Conservation (phyloP, 176 grass and related monocot species). For the Metroxylon sagu region DNA sequence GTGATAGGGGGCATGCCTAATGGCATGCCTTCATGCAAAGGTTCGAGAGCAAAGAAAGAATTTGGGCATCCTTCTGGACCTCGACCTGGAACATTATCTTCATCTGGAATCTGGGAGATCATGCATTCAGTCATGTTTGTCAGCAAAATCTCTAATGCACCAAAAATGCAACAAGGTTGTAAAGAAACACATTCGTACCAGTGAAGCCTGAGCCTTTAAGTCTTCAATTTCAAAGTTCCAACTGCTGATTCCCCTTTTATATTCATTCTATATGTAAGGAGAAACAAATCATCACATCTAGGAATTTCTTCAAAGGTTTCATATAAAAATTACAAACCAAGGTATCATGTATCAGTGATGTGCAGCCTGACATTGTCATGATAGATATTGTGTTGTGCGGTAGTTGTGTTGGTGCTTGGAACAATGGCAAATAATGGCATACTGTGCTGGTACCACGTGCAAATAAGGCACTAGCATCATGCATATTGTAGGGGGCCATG, state of each 20-base stretch:
- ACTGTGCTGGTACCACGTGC: no score
- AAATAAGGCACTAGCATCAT: no score
- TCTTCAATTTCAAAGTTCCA: slow-evolving; percentile 97
- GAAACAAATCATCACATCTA: neutral
- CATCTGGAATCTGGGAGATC: slow-evolving; percentile 47
- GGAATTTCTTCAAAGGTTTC: no score
- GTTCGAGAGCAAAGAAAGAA: slow-evolving; percentile 43
- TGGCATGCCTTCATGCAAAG: slow-evolving; percentile 40
- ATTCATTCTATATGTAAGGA: slow-evolving; percentile 59
- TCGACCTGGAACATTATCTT: slow-evolving; percentile 43
- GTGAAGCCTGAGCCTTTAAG: slow-evolving; percentile 75
- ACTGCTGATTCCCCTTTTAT: slow-evolving; percentile 90
- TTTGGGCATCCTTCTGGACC: slow-evolving; percentile 31
- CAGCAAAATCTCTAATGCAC: neutral
- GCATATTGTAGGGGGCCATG: no score
- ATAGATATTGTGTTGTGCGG: no score
- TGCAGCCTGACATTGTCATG: no score
- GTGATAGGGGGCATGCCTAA: slow-evolving; percentile 25
- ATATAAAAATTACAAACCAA: slow-evolving; percentile 4
- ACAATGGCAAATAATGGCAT: no score
- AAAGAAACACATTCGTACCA: slow-evolving; percentile 21
- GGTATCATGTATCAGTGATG: no score
- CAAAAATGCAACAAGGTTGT: neutral
- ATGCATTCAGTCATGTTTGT: neutral
- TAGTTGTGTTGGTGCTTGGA: no score